Percentiles rank a stretch among this genome's conserved stretches.
Conservation (phyloP, 495 filamentous ascomycete genomes). For the Podospora tetraspora region DNA sequence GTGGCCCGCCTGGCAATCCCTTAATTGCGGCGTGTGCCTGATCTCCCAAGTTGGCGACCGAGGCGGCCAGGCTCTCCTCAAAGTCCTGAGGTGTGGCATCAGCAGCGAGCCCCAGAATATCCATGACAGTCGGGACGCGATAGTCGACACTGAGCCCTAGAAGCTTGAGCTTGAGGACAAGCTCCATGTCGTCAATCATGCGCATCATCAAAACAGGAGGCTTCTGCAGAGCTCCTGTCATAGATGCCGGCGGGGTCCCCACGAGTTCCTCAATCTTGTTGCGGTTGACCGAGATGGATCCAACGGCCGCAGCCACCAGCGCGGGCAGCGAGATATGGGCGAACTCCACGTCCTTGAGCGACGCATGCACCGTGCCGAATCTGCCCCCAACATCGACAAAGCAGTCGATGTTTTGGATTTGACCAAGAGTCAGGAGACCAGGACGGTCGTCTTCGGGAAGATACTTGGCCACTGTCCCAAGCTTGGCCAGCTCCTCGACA, state of each 20-base stretch:
- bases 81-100: conserved; percentile 67
- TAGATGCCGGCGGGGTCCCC: conserved; percentile 22
- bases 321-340: conserved; percentile 83
- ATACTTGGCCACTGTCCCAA: conserved; percentile 89
- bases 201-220: conserved; percentile 54
- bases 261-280: conserved; percentile 67
- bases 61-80: conserved; percentile 68
- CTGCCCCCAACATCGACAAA: conserved; percentile 54
- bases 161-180: conserved; percentile 79
- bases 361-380: conserved; percentile 58
- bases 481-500: conserved; percentile 67
- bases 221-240: conserved; percentile 34
- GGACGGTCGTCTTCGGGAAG: conserved; percentile 93
- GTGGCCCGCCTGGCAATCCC: conserved; percentile 20
- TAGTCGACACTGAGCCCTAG: conserved; percentile 81
- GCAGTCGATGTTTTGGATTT: conserved; percentile 57
- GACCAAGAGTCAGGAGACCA: conserved; percentile 69
- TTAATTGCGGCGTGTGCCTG: conserved; percentile 44
- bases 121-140: conserved; percentile 72
- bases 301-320: conserved; percentile 69
- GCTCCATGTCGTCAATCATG: conserved; percentile 91
- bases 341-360: conserved; percentile 57
- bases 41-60: conserved; percentile 71
- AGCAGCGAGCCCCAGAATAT: conserved; percentile 63
- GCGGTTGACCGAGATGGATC: conserved; percentile 52